These are phyloP conservation scores for Penicillium steckii DNA, from an alignment of 495 filamentous ascomycete species.

Conservation along the genomic window DNA sequence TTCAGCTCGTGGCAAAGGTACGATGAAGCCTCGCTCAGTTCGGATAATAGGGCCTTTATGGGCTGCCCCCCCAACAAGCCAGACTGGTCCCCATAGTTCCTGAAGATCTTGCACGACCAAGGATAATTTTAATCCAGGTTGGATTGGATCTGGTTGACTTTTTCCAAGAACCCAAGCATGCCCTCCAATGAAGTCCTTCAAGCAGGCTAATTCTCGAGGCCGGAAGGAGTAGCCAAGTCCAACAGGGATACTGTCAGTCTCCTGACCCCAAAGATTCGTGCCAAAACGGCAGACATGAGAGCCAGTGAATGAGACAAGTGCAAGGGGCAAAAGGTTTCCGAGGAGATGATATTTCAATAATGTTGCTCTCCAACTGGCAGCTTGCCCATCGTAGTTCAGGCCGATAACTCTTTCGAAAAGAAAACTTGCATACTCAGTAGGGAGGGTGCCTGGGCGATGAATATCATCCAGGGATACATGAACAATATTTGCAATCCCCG, in stretches of 20 bases:
- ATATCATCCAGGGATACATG: background rate
- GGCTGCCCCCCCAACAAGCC: background rate
- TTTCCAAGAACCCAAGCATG: constrained; percentile 6
- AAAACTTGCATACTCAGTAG: too few species aligned
- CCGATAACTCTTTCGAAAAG: too few species aligned
- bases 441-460: background rate
- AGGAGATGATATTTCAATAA: background rate
- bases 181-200: constrained; percentile 9
- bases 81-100: constrained; percentile 8
- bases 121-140: background rate
- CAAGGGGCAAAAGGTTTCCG: background rate
- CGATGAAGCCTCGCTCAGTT: constrained; percentile 9
- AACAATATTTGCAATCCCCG: background rate
- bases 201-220: constrained; percentile 3
- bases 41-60: constrained; percentile 4
- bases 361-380: too few species aligned
- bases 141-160: background rate
- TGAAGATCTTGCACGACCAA: constrained; percentile 5
- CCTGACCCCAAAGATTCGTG: background rate
- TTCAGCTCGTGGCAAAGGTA: constrained; percentile 2
- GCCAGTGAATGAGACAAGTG: constrained; percentile 11
- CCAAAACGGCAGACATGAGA: constrained; percentile 8
- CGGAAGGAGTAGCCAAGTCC: constrained; percentile 1
- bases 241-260: background rate
- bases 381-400: too few species aligned